Percentiles rank a stretch among this genome's conserved stretches.
Conservation (phyloP, 1,284 basidiomycete species). For the Veloporphyrellus conicus region DNA sequence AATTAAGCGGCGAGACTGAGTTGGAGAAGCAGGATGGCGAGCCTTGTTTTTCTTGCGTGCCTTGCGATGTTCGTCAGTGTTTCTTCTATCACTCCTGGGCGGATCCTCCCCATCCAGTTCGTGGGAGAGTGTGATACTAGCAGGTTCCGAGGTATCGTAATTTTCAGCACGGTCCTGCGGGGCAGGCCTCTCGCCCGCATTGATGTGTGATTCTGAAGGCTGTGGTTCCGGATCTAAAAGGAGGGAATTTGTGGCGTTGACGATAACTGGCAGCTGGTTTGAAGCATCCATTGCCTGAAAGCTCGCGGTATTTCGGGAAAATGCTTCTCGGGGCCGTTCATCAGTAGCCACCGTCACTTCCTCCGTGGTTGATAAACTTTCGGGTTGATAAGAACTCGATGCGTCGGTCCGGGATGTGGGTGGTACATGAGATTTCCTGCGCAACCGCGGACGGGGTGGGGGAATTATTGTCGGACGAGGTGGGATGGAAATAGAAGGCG, state of each 20-base stretch:
- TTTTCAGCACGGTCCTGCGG: conserved; percentile 1
- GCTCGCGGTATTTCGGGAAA: neutral
- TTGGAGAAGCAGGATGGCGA: conserved; percentile 13
- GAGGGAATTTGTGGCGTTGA: conserved; percentile 12
- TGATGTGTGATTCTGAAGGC: neutral
- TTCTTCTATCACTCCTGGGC: conserved; percentile 8
- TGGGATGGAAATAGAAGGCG: neutral
- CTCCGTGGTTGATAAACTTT: neutral
- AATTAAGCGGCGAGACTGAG: neutral
- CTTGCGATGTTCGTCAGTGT: conserved; percentile 9
- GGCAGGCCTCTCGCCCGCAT: neutral
- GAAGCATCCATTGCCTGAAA: conserved; percentile 12
- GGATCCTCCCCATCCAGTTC: conserved; percentile 10
- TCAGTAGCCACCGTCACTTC: neutral
- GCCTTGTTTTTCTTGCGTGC: conserved; percentile 2
- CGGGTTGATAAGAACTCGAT: conserved; percentile 4
- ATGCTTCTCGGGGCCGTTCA: conserved; percentile 2
- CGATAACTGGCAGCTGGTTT: neutral
- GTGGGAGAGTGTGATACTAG: conserved; percentile 4
- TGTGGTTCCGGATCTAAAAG: conserved; percentile 12
- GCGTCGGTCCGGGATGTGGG: neutral
- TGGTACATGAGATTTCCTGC: conserved; percentile 11
- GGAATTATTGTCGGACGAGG: conserved; percentile 20
- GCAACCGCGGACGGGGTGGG: conserved; percentile 24
- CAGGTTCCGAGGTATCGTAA: conserved; percentile 10